phyloP scores from a whole-genome alignment of 768 basidiomycete species.

The Exidia glandulosa region DNA sequence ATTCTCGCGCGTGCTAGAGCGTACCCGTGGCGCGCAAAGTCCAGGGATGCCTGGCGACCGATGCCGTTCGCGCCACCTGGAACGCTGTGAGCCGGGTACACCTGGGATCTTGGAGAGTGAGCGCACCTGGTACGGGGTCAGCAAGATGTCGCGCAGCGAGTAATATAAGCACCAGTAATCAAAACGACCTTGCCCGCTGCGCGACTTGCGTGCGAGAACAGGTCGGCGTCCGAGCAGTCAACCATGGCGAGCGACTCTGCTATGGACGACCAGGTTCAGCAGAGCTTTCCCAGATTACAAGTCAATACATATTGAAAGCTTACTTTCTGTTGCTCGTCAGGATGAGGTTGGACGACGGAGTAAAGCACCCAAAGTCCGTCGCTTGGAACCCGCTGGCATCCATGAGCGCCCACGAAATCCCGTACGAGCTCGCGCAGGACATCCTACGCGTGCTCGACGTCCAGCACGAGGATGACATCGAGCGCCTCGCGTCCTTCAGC shows the following conservation, averaged over 20 bases:
- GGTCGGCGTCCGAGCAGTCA: slow-evolving; percentile 38
- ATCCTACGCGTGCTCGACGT: slow-evolving; percentile 2
- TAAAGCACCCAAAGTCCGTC: no score
- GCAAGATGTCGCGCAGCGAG: background rate
- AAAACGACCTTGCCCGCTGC: slow-evolving; percentile 37
- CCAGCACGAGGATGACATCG: slow-evolving; percentile 2
- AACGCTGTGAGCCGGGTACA: background rate
- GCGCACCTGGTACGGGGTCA: background rate
- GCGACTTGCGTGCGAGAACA: slow-evolving; percentile 30
- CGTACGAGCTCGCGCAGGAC: slow-evolving; percentile 1
- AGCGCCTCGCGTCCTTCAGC: slow-evolving; percentile 4
- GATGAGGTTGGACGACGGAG: no score
- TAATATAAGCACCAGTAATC: slow-evolving; percentile 34
- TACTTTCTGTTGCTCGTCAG: no score
- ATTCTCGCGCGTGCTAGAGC: slow-evolving; percentile 5
- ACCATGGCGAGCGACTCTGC: no score
- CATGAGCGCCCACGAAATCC: no score
- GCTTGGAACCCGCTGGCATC: no score
- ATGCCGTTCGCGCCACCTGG: slow-evolving; percentile 43
- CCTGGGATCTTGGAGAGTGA: background rate
- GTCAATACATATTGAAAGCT: no score
- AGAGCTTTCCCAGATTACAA: no score
- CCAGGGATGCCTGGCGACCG: slow-evolving; percentile 38
- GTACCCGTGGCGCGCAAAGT: slow-evolving; percentile 43
- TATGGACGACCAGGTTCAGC: no score